Percentiles rank a stretch among this genome's conserved stretches.
Evolutionary conservation across 2,329 filamentous ascomycete species (phyloP).

Genomic region (Alternaria ventricosa): DNA sequence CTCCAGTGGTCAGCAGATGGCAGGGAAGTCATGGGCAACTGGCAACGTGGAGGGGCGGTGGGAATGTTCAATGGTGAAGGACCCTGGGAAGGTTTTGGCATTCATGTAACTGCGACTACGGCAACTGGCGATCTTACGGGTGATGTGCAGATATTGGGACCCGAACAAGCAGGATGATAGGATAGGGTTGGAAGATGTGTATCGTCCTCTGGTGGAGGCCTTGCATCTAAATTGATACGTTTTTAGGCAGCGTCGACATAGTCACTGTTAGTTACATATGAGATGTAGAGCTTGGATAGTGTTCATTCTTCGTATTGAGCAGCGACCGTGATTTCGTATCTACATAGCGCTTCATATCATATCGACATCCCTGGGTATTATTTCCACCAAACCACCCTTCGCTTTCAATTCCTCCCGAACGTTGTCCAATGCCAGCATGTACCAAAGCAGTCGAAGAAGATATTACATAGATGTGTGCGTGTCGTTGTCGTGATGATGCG

Average conservation of each 20-base stretch:
- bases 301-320: constrained; percentile 15
- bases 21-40: no score
- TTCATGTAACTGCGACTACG: no score
- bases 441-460: constrained; percentile 22
- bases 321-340: constrained; percentile 16
- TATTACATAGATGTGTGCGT: constrained; percentile 23
- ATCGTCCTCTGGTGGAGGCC: no score
- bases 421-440: constrained; percentile 47
- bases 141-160: no score
- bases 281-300: background rate
- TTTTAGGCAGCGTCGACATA: background rate
- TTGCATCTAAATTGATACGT: no score
- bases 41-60: no score
- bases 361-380: constrained; percentile 18
- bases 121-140: no score
- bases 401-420: constrained; percentile 5
- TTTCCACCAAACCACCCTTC: constrained; percentile 2
- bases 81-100: no score
- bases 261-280: background rate
- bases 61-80: no score
- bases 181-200: no score
- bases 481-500: constrained; percentile 15
- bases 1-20: no score
- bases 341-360: constrained; percentile 16
- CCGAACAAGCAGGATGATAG: no score